Evolutionary conservation across 176 grass and related monocot species (phyloP).

Genomic region (Eragrostis nindensis): DNA sequence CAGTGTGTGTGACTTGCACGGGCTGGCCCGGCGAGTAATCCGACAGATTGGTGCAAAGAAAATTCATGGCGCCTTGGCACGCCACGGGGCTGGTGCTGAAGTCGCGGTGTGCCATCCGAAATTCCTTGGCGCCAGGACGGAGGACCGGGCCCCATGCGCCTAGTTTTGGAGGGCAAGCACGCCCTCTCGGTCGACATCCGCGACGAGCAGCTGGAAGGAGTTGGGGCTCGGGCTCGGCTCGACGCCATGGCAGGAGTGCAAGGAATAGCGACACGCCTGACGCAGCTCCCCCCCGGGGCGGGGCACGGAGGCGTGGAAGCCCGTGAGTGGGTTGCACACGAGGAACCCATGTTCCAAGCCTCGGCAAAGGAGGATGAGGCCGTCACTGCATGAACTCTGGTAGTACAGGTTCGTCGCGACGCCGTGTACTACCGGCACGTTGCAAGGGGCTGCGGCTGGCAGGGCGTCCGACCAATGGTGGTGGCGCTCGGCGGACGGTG

Average conservation of each 20-base stretch:
- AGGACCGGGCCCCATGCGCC: constrained; percentile 1
- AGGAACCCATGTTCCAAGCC: not conserved
- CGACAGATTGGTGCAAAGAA: not conserved
- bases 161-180: constrained; percentile 4
- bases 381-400: constrained; percentile 6
- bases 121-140: not conserved
- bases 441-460: not conserved
- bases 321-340: constrained; percentile 12
- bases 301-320: not conserved
- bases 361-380: constrained; percentile 11
- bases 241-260: constrained; percentile 3
- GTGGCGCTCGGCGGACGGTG: not conserved
- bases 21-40: no score
- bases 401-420: not conserved
- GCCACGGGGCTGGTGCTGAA: not conserved
- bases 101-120: no score
- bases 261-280: not conserved
- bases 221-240: not conserved
- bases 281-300: not conserved
- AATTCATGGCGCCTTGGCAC: not conserved
- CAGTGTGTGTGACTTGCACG: not conserved
- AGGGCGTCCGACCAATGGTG: constrained; percentile 28
- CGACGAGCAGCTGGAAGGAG: not conserved
- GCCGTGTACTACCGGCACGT: not conserved
- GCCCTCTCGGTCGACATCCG: not conserved